Base-by-base conservation (phyloP, 169 alveolate species). In the Plasmodium knowlesi region DNA sequence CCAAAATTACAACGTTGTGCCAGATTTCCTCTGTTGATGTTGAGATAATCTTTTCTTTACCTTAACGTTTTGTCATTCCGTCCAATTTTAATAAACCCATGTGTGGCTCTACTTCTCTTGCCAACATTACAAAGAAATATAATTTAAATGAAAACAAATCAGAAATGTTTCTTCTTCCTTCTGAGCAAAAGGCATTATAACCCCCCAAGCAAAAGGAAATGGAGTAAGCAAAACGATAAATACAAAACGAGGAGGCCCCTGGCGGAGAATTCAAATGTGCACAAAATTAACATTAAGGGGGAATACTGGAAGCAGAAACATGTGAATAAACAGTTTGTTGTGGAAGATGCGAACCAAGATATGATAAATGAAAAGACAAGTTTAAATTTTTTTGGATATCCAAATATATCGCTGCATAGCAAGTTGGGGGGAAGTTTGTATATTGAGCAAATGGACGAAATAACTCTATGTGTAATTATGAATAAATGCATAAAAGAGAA, bases 191-290 rank as follows among this genome's bases (percentile, higher is more conserved):
- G 93, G 53, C 81, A 53, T 39, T 90, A 92, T 89, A 83, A 82
- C 81, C 93, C 92, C 22, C 85, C 93, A 34, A 46, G 70, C 57
- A 61, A 61, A 89, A 95, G 97, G 83, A 92, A 96, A 67, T 97
- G 98, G 98, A 92, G 97, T 79, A 96, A 97, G 92, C 98, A 97
- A 94, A 95, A 97, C 93, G 96, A 93, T 57, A 88, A 94, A 50
- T 95, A 96, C 90, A 89, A 83, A 57, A 95, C 97, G 25, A 96
- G 96, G 54, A 90, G 98, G 25, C 98, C 98, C 22, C 93, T 97
- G 91, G 97, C 96, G 32, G 98, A 97, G 53, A 94, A 94, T 57
- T 95, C 92, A 67, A 96, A 97, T 84, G 88, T 95, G 37, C 96
- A 95, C 19, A 82, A 95, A 41, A 95, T 97, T 41, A 97, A 97